Evolutionary conservation across 768 basidiomycete genomes (phyloP), one percentile per base, ranked within the genome.

Genomic region (Leucosporidium yakuticum): DNA sequence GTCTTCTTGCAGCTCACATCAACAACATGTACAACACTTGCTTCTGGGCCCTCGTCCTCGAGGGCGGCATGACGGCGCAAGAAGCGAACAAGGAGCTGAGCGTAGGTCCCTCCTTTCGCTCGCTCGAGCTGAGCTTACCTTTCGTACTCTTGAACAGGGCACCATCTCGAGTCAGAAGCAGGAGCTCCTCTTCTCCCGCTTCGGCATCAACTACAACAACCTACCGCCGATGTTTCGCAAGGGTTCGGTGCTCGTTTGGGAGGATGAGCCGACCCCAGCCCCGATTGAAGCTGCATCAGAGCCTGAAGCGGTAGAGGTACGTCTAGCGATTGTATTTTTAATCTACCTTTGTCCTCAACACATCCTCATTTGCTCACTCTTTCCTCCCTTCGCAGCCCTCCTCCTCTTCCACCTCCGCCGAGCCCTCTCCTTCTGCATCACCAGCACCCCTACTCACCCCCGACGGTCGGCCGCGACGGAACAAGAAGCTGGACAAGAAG

Each of bases 1-100:
- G 14, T 44, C 39, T 2, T 65, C 65, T 60, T 70, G 29, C 77
- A 97, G 94, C 96, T 0, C 96, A 99, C 77, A 88, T 98, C 77
- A 99, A 99, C 77, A 99, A 99, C 77, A 80, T 99, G 29, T 94
- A 98, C 80, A 99, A 99, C 76, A 97, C 96, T 0, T 82, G 81
- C 0, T 99, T 98, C 76, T 98, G 95, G 96, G 89, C 92, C 0
- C 84, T 99, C 44, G 86, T 98, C 0, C 87, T 87, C 54, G 83
- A 89, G 74, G 89, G 87, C n/a, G 88, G 87, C 0, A 81, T 89
- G 77, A 86, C 85, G 2, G 86, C 87, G 2, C 82, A 86, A 4
- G 84, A 94, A 67, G 95, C 95, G 1, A 90, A 97, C 76, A 84
- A 85, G 34, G 85, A 85, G 1, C 82, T 99, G 9, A 84, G 83